Base-by-base conservation (phyloP, 2,329 filamentous ascomycete species). In the Furcasterigmium sp. region DNA sequence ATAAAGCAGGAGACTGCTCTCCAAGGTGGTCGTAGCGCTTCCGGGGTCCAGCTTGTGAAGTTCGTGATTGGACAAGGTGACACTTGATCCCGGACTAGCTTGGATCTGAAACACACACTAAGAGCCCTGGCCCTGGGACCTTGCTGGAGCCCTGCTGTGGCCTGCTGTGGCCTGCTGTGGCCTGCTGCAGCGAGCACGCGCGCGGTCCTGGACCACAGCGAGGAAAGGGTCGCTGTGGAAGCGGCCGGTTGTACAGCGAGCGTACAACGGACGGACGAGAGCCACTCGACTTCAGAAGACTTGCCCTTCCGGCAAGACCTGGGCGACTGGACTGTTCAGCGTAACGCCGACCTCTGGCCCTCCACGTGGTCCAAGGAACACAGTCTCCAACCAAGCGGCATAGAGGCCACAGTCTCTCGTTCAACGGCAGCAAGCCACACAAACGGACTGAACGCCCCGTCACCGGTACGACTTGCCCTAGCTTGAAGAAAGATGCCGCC, bases 31-130 rank as follows among this genome's bases (percentile, higher is more conserved):
- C 45, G 43, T 52, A 51, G 55, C 55, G 56, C 56, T 49, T 48
- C 53, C 46, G 51, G 49, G 52, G 51, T 34, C n/a, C 13, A 53
- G 56, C 47, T 55, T 53, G 15, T 56, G 55, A 53, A 42, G 48
- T 40, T n/a, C 37, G 25, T 63, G 55, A 65, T 66, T 67, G 62
- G 64, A 26, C 42, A 38, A 46, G 44, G 49, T 46, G 50, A 52
- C 39, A 53, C 54, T 53, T 60, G 58, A 58, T 55, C 60, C 56
- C 58, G 55, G 53, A 48, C 48, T 51, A 56, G 50, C 51, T 53
- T 43, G 26, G 46, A 60, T 46, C 43, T 53, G 52, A 54, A 54
- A 54, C 52, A 41, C 43, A 29, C 36, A 41, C 37, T 42, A 38
- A 30, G 15, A 37, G 37, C 32, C 40, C n/a, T n/a, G 43, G 37